Evolutionary conservation across 2,329 filamentous ascomycete species (phyloP).

Genomic region (Alternaria metachromatica): DNA sequence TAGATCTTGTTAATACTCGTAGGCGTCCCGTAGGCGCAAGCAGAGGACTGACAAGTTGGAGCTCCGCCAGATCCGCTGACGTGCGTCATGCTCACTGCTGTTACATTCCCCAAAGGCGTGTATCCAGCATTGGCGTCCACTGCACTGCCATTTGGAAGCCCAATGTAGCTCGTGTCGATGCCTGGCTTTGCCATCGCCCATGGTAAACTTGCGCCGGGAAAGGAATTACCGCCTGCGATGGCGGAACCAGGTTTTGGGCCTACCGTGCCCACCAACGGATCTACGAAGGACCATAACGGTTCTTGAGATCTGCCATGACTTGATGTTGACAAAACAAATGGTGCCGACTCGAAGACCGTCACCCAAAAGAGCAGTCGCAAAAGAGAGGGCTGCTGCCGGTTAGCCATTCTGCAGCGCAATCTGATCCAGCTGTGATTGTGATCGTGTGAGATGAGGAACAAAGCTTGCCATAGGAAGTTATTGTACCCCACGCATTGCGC

Average conservation of each 20-base stretch:
- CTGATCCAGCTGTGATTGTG: background rate
- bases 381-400: background rate
- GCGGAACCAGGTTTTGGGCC: slow-evolving; percentile 42
- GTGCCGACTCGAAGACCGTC: background rate
- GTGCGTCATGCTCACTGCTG: slow-evolving; percentile 37
- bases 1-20: background rate
- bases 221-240: slow-evolving; percentile 34
- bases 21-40: background rate
- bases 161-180: slow-evolving; percentile 30
- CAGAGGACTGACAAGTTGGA: slow-evolving; percentile 16
- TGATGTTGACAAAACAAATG: background rate
- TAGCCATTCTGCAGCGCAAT: background rate
- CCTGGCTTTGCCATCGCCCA: slow-evolving; percentile 39
- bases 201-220: slow-evolving; percentile 33
- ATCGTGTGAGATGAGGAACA: background rate
- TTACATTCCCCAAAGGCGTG: slow-evolving; percentile 39
- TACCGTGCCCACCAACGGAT: slow-evolving; percentile 52
- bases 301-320: background rate
- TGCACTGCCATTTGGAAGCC: slow-evolving; percentile 17
- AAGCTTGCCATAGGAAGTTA: background rate
- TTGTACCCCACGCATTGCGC: background rate
- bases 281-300: slow-evolving; percentile 28
- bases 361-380: background rate
- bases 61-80: slow-evolving; percentile 27
- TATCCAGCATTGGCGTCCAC: slow-evolving; percentile 38